A percentile compares a stretch with the other conserved stretches of the same genome.
Evolutionary conservation across 768 basidiomycete genomes (phyloP).

Genomic region (Mycena floridula): DNA sequence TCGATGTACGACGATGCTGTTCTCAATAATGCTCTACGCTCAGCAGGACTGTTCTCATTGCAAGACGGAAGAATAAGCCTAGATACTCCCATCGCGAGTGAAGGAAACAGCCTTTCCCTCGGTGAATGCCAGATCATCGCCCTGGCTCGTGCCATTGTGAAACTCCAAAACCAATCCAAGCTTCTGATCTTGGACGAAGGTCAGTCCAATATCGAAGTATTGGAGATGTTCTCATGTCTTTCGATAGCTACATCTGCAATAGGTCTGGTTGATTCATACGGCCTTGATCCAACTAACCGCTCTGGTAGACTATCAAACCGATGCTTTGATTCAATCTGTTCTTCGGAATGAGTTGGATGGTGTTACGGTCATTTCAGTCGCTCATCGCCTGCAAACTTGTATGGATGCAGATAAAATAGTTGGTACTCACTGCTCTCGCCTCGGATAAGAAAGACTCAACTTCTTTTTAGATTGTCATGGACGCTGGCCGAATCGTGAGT

Average conservation of each 20-base stretch:
- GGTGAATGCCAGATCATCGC: slow-evolving; percentile 72
- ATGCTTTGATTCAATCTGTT: slow-evolving; percentile 44
- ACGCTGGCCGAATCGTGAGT: slow-evolving; percentile 25
- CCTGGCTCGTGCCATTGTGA: slow-evolving; percentile 54
- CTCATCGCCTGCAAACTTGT: slow-evolving; percentile 28
- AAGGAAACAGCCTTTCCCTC: slow-evolving; percentile 69
- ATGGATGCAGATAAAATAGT: slow-evolving; percentile 22
- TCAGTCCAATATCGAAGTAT: neutral
- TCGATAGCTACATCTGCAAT: slow-evolving; percentile 3
- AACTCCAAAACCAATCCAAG: slow-evolving; percentile 42
- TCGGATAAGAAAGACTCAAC: slow-evolving; percentile 5
- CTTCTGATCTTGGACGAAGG: slow-evolving; percentile 58
- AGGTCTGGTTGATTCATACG: slow-evolving; percentile 15
- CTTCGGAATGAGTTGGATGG: slow-evolving; percentile 28
- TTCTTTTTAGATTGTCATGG: slow-evolving; percentile 22
- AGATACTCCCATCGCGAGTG: slow-evolving; percentile 39
- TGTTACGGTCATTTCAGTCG: slow-evolving; percentile 36
- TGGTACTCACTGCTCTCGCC: slow-evolving; percentile 9
- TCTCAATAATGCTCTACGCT: slow-evolving; percentile 31
- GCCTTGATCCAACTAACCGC: neutral
- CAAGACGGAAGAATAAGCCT: slow-evolving; percentile 40
- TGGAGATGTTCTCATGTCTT: neutral
- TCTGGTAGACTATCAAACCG: slow-evolving; percentile 49
- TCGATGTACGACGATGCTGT: slow-evolving; percentile 46
- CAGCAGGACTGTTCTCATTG: slow-evolving; percentile 34